Conservation (phyloP, 352 stramenopile genomes). For the Phytophthora melonis region DNA sequence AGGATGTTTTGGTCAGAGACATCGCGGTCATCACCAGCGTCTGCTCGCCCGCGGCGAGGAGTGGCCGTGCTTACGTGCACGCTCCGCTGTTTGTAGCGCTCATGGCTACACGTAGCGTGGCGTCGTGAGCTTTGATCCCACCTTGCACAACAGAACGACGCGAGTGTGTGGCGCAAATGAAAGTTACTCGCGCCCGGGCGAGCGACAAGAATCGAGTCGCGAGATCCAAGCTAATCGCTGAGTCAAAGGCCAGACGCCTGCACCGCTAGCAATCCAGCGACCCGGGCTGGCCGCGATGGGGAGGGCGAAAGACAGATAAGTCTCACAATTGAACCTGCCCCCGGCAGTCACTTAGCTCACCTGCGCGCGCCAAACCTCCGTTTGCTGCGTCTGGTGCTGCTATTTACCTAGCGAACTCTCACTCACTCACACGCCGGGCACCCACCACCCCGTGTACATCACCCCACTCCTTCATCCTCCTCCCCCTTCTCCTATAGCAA, state of each 20-base stretch:
- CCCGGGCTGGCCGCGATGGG: constrained; percentile 23
- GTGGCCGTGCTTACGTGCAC: constrained; percentile 21
- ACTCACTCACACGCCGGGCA: constrained; percentile 29
- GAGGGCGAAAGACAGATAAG: constrained; percentile 13
- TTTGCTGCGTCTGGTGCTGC: constrained; percentile 33
- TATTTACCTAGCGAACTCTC: constrained; percentile 44
- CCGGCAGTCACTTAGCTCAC: constrained; percentile 47
- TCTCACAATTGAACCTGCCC: constrained; percentile 47
- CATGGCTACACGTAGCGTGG: constrained; percentile 35
- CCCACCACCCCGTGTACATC: constrained; percentile 38
- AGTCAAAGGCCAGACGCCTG: constrained; percentile 11
- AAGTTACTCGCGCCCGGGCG: constrained; percentile 38
- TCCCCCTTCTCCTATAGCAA: not conserved
- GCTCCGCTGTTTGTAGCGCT: constrained; percentile 38
- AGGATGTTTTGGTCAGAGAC: constrained; percentile 23
- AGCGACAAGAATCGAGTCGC: constrained; percentile 29
- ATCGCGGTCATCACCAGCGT: constrained; percentile 5
- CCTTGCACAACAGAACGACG: constrained; percentile 30
- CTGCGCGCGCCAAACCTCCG: constrained; percentile 28
- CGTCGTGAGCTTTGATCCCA: constrained; percentile 32
- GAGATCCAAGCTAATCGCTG: constrained; percentile 35
- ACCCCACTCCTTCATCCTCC: not conserved
- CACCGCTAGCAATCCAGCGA: constrained; percentile 27
- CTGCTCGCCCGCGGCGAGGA: constrained; percentile 1
- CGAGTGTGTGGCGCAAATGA: constrained; percentile 45